Evolutionary conservation across 768 basidiomycete genomes (phyloP).

Genomic region (Crepidotus variabilis): DNA sequence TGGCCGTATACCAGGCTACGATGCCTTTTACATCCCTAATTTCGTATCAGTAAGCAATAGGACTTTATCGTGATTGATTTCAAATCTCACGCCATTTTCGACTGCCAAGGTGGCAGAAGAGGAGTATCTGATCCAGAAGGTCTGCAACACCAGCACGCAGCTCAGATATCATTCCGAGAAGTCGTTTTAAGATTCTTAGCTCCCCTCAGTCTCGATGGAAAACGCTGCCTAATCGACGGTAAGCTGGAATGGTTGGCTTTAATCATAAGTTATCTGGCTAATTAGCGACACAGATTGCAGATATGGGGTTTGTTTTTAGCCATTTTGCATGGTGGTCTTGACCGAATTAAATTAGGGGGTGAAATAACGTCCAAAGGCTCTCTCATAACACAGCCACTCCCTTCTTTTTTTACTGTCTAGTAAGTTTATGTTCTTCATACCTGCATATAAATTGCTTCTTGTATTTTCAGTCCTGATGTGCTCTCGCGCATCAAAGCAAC

Average conservation of each 20-base stretch:
- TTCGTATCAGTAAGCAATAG: slow-evolving; percentile 54
- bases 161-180: slow-evolving; percentile 9
- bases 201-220: slow-evolving; percentile 85
- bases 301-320: slow-evolving; percentile 51
- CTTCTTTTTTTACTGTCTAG: slow-evolving; percentile 66
- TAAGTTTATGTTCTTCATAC: slow-evolving; percentile 29
- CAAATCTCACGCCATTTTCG: not conserved
- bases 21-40: slow-evolving; percentile 69
- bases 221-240: slow-evolving; percentile 67
- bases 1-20: slow-evolving; percentile 29
- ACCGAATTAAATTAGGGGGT: slow-evolving; percentile 47
- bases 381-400: slow-evolving; percentile 67
- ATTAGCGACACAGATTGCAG: slow-evolving; percentile 48
- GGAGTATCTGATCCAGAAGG: slow-evolving; percentile 73
- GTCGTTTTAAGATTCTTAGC: slow-evolving; percentile 57
- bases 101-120: slow-evolving; percentile 62
- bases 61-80: not conserved
- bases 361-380: slow-evolving; percentile 67
- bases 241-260: not conserved
- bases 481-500: slow-evolving; percentile 64
- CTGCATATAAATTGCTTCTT: slow-evolving; percentile 2
- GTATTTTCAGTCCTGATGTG: slow-evolving; percentile 63
- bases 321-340: slow-evolving; percentile 1
- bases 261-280: not conserved
- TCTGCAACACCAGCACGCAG: slow-evolving; percentile 20